These are phyloP conservation scores for Lichenothelia convexa DNA, from an alignment of 495 filamentous ascomycete genomes.

Conservation along the genomic window DNA sequence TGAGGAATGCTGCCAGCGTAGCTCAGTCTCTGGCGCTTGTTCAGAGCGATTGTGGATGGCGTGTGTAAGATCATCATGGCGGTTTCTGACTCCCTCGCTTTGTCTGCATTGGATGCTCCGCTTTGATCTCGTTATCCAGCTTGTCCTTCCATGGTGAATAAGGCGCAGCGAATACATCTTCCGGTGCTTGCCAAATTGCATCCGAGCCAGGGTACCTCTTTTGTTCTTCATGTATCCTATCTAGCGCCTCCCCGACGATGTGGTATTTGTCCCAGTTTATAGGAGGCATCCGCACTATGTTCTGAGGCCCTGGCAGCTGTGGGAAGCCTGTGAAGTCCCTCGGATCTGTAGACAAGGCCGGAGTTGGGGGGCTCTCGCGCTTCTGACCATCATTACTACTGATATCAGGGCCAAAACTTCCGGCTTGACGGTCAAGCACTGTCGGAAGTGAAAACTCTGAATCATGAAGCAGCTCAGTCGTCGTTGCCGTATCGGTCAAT, in stretches of 20 bases:
- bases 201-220: constrained; percentile 33
- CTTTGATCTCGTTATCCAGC: neutral
- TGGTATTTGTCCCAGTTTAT: constrained; percentile 87
- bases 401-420: no score
- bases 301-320: constrained; percentile 59
- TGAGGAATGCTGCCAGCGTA: no score
- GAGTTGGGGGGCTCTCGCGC: neutral
- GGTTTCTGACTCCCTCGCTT: neutral
- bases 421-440: no score
- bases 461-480: neutral
- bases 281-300: constrained; percentile 62
- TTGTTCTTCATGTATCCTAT: constrained; percentile 71
- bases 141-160: constrained; percentile 40
- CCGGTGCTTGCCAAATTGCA: constrained; percentile 26
- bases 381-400: constrained; percentile 7
- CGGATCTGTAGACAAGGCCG: neutral
- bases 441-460: no score
- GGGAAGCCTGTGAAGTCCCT: constrained; percentile 21
- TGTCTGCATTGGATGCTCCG: neutral
- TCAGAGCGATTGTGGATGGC: no score
- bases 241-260: constrained; percentile 58
- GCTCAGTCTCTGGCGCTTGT: no score
- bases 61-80: no score
- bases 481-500: constrained; percentile 3
- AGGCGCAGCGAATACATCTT: constrained; percentile 47